Evolutionary conservation across 805 yeast genomes (phyloP).

Genomic region (Candida schatavii): DNA sequence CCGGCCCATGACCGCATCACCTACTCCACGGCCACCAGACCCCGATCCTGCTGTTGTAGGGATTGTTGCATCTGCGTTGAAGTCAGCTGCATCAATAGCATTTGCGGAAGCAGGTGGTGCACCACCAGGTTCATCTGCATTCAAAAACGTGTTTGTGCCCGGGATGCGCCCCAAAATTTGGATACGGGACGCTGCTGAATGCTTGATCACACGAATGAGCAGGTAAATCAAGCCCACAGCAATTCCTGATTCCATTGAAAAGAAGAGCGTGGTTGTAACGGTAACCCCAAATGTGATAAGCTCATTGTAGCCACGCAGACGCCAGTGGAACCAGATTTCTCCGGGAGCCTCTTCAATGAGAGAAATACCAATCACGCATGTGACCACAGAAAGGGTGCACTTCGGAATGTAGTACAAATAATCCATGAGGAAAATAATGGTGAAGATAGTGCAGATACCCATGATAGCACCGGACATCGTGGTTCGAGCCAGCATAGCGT

Average conservation of each 20-base stretch:
- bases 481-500: conserved; percentile 79
- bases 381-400: conserved; percentile 76
- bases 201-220: conserved; percentile 59
- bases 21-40: neutral
- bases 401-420: conserved; percentile 72
- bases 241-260: conserved; percentile 86
- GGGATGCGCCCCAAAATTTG: conserved; percentile 44
- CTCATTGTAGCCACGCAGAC: conserved; percentile 75
- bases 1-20: neutral
- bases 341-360: conserved; percentile 79
- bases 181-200: conserved; percentile 42
- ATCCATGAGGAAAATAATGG: conserved; percentile 58
- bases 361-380: conserved; percentile 65
- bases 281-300: conserved; percentile 46
- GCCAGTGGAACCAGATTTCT: conserved; percentile 71
- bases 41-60: neutral
- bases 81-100: neutral
- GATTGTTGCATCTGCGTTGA: neutral
- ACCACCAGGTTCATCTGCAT: conserved; percentile 32
- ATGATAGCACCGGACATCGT: conserved; percentile 80
- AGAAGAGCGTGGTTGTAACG: conserved; percentile 36
- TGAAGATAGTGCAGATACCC: conserved; percentile 71
- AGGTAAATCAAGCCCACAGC: conserved; percentile 84
- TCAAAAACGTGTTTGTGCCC: conserved; percentile 38
- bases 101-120: neutral